Evolutionary conservation across 179 eudicot species (phyloP), one percentile per base, ranked within the genome.

Genomic region (Silene coronaria): DNA sequence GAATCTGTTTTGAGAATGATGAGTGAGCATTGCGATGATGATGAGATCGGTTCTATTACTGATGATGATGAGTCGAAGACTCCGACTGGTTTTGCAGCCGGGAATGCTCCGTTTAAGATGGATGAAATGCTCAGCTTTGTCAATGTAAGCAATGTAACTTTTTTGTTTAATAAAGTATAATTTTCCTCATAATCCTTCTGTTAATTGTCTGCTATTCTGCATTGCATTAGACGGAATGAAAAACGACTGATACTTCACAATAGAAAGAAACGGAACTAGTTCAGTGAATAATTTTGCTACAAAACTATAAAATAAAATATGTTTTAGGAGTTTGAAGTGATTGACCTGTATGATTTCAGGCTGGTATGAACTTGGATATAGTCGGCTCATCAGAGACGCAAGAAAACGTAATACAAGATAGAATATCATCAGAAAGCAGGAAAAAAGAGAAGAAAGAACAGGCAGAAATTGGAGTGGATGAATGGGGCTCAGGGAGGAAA

Each of bases 61-160:
- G 85, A 92, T 2, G 98, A 93, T 82, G 98, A 91, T 77, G 97
- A 53, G 21, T 86, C 95, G n/a, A 80, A 67, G 76, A 85, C 90
- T 71, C 85, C 87, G 65, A 85, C 82, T 22, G 76, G 82, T 42
- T 80, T 88, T 74, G 89, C 79, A 48, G 78, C 76, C 42, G 81
- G 81, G 74, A 81, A 23, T 77, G 71, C 89, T 2, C 71, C 80
- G 1, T 78, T 85, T 64, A 85, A 79, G 78, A 86, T 73, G 32
- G 89, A 85, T 69, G 88, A 87, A 88, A 86, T 92, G 83, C 28
- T 80, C 75, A 69, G 75, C 65, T 80, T 80, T 60, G 79, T 78
- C 57, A 64, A 79, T 72, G 82, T 84, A 73, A 26, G 81, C 80
- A 6, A 4, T 66, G 3, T 70, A 6, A 8, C 17, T 32, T 28